Percentiles rank a stretch among this genome's conserved stretches.
phyloP scores from a whole-genome alignment of 192 early-diverging fungal species.

The Entomortierella beljakovae region DNA sequence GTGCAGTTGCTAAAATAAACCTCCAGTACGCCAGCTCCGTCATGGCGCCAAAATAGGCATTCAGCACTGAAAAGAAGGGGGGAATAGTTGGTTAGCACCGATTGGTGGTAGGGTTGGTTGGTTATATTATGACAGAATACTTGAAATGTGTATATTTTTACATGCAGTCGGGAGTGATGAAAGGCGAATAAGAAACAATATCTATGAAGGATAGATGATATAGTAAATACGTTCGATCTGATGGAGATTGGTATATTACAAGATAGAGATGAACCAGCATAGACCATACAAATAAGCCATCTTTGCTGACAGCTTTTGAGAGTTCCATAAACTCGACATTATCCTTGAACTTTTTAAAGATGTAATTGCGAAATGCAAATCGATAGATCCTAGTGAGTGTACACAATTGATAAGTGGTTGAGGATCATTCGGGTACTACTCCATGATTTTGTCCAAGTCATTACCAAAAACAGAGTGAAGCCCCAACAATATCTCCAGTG shows the following conservation, averaged over 20 bases:
- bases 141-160: not conserved
- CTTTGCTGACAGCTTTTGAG: conserved; percentile 42
- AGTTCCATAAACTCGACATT: conserved; percentile 41
- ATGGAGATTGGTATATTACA: not conserved
- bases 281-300: conserved; percentile 41
- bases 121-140: not conserved
- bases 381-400: conserved; percentile 25
- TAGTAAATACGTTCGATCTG: not conserved
- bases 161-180: conserved; percentile 46
- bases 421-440: not conserved
- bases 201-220: conserved; percentile 3
- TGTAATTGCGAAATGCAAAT: conserved; percentile 18
- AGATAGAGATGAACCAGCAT: not conserved
- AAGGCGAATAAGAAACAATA: conserved; percentile 41
- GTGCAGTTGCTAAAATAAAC: conserved; percentile 31
- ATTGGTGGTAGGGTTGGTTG: not conserved
- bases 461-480: conserved; percentile 44
- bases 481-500: conserved; percentile 29
- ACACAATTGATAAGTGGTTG: not conserved
- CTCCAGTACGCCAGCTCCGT: conserved; percentile 37
- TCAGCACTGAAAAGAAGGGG: conserved; percentile 33
- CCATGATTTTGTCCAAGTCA: not conserved
- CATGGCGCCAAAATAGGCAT: conserved; percentile 45
- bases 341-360: conserved; percentile 27
- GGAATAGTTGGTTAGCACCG: not conserved